Evolutionary conservation across 306 rosid species (phyloP), one percentile per base, ranked within the genome.

Genomic region (Benincasa hispida): DNA sequence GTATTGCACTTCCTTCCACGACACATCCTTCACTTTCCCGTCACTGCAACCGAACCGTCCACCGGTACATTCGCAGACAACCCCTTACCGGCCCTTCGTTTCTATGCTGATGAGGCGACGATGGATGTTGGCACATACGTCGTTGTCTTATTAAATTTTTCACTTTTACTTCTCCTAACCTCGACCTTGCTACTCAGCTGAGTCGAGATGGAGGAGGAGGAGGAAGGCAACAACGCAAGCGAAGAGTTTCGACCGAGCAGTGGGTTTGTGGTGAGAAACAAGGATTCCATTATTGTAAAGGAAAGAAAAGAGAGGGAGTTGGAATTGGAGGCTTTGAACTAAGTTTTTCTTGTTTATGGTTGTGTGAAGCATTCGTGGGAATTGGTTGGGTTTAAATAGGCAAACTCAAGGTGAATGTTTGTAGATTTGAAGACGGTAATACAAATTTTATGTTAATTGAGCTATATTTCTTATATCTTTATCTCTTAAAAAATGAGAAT

Each of bases 1-100:
- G 69, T 88, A 93, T 65, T 82, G 88, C 25, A 93, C 84, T 2
- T 92, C 87, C 30, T 79, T 47, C 22, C 93, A 50, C 0, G 88
- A 85, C 13, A 87, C 88, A 1, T 2, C 18, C 67, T 75, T 12
- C 80, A 15, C 66, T 3, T 22, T 0, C 28, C 14, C 35, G 8
- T 22, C 27, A 81, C 14, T 19, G 79, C 55, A 10, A 74, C 81
- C 27, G 79, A n/a, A 8, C 76, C 22, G 3, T 76, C 53, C 1
- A 76, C 28, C 18, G 79, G 65, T 2, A 80, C 70, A 5, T 72
- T 37, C 9, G 81, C 68, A 2, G 91, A 80, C 15, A 50, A 17
- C 55, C 78, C 22, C 18, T 87, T 69, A 11, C 47, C 47, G 1
- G 81, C 42, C 5, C 55, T 79, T 63, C 68, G 78, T 68, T 83